Percentiles rank a stretch among this genome's conserved stretches.
Conservation (phyloP, 768 basidiomycete genomes). For the Tricholoma flavovirens region DNA sequence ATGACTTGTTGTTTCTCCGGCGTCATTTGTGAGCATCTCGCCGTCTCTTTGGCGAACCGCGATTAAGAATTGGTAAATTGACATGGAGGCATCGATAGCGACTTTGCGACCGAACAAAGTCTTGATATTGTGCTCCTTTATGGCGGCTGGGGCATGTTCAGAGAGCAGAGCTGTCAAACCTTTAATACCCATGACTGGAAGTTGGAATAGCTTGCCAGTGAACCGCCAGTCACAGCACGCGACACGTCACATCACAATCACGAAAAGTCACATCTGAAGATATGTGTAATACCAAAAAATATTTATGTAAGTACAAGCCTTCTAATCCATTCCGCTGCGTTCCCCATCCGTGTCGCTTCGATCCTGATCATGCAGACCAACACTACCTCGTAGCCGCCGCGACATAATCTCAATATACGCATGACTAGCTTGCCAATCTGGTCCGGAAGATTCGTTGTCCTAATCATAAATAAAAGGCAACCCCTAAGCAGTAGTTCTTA, state of each 20-base stretch:
- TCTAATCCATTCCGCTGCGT: background rate
- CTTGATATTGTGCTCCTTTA: constrained; percentile 93
- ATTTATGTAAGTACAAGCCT: background rate
- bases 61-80: constrained; percentile 96
- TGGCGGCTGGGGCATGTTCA: constrained; percentile 84
- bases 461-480: constrained; percentile 17
- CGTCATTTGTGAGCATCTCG: constrained; percentile 95
- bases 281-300: background rate
- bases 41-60: constrained; percentile 96
- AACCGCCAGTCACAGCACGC: constrained; percentile 3
- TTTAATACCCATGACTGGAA: constrained; percentile 81
- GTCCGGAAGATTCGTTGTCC: constrained; percentile 39
- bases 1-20: constrained; percentile 96
- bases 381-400: constrained; percentile 59
- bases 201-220: background rate
- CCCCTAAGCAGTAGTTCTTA: background rate
- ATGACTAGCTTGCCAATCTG: constrained; percentile 57
- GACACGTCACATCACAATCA: background rate
- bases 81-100: constrained; percentile 97
- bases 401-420: constrained; percentile 76
- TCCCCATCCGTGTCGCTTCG: background rate
- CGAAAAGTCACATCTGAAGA: background rate
- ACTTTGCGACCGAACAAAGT: constrained; percentile 97
- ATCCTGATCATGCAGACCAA: constrained; percentile 44
- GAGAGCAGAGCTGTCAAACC: constrained; percentile 86